phyloP scores from a whole-genome alignment of 345 rosid genomes.

The Sonneratia caseolaris region DNA sequence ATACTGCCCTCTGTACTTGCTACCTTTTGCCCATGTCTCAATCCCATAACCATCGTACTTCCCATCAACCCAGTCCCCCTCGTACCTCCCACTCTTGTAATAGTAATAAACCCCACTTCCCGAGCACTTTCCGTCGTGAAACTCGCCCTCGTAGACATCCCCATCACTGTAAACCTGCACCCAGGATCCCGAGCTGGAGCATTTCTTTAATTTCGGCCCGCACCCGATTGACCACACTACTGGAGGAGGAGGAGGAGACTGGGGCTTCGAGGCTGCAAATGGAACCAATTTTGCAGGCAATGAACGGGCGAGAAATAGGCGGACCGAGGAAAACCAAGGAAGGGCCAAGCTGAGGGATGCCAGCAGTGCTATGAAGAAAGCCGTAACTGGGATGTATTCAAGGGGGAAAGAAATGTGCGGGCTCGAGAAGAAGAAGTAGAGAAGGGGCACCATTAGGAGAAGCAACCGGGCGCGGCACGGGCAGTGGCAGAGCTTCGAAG shows the following conservation, averaged over 20 bases:
- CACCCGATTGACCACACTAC: constrained; percentile 86
- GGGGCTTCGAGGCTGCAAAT: constrained; percentile 24
- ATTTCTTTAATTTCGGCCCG: constrained; percentile 43
- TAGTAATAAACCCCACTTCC: constrained; percentile 83
- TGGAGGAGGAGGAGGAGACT: constrained; percentile 23
- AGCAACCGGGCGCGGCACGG: constrained; percentile 43
- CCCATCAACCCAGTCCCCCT: constrained; percentile 81
- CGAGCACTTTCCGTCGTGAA: constrained; percentile 61
- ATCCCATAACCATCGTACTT: constrained; percentile 81
- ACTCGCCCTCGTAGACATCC: constrained; percentile 84
- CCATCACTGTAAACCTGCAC: constrained; percentile 62
- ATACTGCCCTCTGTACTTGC: constrained; percentile 72
- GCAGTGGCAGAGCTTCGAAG: constrained; percentile 7
- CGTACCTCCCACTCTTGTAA: constrained; percentile 60
- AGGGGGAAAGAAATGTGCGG: constrained; percentile 25
- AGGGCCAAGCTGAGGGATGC: constrained; percentile 43
- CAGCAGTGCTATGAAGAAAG: constrained; percentile 30
- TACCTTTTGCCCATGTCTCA: constrained; percentile 84
- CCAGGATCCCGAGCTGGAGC: constrained; percentile 50
- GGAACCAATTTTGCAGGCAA: constrained; percentile 35
- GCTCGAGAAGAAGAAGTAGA: constrained; percentile 31
- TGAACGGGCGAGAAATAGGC: constrained; percentile 50
- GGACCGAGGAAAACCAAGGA: constrained; percentile 50
- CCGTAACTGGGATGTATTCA: constrained; percentile 26
- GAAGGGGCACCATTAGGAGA: constrained; percentile 38